Evolutionary conservation across 257 asterid species (phyloP), one percentile per base, ranked within the genome.

Genomic region (Solanum medicagineum): DNA sequence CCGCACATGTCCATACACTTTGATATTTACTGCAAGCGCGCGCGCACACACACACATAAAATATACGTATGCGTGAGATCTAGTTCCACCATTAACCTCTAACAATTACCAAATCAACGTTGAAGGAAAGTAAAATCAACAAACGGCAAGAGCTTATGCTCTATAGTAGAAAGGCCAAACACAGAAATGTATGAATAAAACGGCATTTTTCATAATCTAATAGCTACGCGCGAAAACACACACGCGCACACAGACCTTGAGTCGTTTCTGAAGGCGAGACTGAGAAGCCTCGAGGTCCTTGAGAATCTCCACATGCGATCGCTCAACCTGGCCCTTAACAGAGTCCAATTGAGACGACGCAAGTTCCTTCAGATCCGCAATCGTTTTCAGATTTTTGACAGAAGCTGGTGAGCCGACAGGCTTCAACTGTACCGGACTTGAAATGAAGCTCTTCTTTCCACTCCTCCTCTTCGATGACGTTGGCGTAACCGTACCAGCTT

Each of bases 281-380:
- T 91, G 88, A 59, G 94, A 92, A 81, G 98, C 93, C 84, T 94
- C 98, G 17, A 84, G 26, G 32, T 96, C 98, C 97, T 94, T 94
- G 65, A 89, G 32, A 83, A 94, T 94, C 90, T 91, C 98, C 49
- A 92, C 56, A 68, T 94, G 96, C 54, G 98, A 93, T 24, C 90
- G 87, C 36, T 81, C 70, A 57, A 81, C 14, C 13, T 81, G 57
- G 3, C 54, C 9, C 69, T 81, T 81, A 55, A 55, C 55, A 20
- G 5, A 8, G 14, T 77, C 83, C 83, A 77, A 77, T 77, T 29
- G 81, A 81, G 93, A 86, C 63, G 94, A 83, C 8, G 94, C 92
- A 68, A 93, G 82, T 44, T 90, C 92, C 92, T 88, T 95, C 89
- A 94, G 93, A 91, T 95, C 98, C 24, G 93, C 88, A 86, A 95